phyloP scores from a whole-genome alignment of 441 rosid species.

The Cnidoscolus chayamansa region DNA sequence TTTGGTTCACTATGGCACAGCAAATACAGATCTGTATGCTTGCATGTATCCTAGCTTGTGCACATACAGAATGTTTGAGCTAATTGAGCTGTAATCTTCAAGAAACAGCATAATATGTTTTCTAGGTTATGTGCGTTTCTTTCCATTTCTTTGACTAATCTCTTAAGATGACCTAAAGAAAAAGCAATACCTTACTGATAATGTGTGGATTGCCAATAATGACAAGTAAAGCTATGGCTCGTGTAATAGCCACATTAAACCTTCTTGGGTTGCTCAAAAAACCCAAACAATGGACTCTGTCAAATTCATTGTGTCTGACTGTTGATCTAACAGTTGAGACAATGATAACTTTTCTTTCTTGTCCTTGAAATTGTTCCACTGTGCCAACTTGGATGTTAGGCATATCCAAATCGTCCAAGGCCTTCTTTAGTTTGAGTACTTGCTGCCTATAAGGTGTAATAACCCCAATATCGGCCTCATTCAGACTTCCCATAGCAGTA shows the following conservation, averaged over 20 bases:
- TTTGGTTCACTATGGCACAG: background rate
- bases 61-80: background rate
- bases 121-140: background rate
- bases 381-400: conserved; percentile 77
- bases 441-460: conserved; percentile 92
- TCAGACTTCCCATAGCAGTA: conserved; percentile 40
- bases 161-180: background rate
- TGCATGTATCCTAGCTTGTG: background rate
- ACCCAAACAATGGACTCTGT: conserved; percentile 64
- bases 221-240: conserved; percentile 66
- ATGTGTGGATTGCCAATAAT: conserved; percentile 86
- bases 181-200: conserved; percentile 55
- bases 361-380: conserved; percentile 97
- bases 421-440: conserved; percentile 62
- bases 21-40: background rate
- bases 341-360: conserved; percentile 74
- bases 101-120: background rate
- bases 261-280: conserved; percentile 85
- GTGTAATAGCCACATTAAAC: conserved; percentile 87
- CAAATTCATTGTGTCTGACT: conserved; percentile 71
- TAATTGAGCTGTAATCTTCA: background rate
- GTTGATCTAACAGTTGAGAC: conserved; percentile 90
- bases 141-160: background rate
- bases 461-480: conserved; percentile 71
- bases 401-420: conserved; percentile 55